Evolutionary conservation across 1,284 basidiomycete species (phyloP).

Genomic region (Meripilus lineatus): DNA sequence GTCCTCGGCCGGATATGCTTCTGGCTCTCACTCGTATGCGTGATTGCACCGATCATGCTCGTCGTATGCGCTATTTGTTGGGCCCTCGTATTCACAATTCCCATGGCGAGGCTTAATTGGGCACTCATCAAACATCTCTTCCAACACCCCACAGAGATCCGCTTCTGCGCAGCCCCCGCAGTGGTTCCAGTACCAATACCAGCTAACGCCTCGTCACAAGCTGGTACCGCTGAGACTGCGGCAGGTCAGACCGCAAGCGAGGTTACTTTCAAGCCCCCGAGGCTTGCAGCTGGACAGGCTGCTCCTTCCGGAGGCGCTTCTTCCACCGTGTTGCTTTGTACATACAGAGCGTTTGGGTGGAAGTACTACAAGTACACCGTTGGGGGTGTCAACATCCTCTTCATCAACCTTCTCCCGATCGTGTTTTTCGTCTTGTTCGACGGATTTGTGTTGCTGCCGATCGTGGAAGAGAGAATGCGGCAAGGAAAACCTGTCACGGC

Average conservation of each 20-base stretch:
- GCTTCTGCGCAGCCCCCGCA: slow-evolving; percentile 84
- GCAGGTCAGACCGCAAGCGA: slow-evolving; percentile 25
- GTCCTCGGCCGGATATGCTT: slow-evolving; percentile 72
- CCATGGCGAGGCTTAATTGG: slow-evolving; percentile 98
- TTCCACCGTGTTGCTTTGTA: slow-evolving; percentile 91
- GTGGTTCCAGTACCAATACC: slow-evolving; percentile 34
- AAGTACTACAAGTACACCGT: slow-evolving; percentile 99
- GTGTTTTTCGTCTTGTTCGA: slow-evolving; percentile 97
- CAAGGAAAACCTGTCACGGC: slow-evolving; percentile 55
- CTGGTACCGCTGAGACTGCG: slow-evolving; percentile 14
- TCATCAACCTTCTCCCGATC: slow-evolving; percentile 91
- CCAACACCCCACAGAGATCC: slow-evolving; percentile 78
- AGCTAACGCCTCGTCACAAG: slow-evolving; percentile 22
- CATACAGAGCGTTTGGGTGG: slow-evolving; percentile 86
- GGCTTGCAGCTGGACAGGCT: slow-evolving; percentile 66
- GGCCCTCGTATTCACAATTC: slow-evolving; percentile 90
- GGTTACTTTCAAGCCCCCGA: slow-evolving; percentile 53
- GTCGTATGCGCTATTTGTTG: slow-evolving; percentile 87
- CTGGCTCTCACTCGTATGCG: slow-evolving; percentile 68
- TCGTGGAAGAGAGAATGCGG: slow-evolving; percentile 56
- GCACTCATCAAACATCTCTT: slow-evolving; percentile 84
- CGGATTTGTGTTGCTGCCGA: slow-evolving; percentile 77
- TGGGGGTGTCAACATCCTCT: slow-evolving; percentile 97
- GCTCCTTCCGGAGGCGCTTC: slow-evolving; percentile 67
- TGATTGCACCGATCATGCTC: slow-evolving; percentile 89